Conservation (phyloP, 192 early-diverging fungal genomes). For the Coemansia sp. region DNA sequence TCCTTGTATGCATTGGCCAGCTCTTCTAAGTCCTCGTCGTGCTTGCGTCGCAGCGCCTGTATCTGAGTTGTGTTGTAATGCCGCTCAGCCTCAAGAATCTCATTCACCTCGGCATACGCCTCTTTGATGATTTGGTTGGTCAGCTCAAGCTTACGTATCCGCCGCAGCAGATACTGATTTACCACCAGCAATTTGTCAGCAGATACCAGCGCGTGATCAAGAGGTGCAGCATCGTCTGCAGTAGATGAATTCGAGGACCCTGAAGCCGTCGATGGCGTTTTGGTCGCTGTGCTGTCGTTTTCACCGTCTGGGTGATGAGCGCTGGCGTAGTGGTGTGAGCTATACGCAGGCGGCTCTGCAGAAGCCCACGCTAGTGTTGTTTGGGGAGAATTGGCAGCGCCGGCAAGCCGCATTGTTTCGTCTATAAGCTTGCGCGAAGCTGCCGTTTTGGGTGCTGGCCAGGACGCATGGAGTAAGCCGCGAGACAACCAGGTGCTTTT, state of each 20-base stretch:
- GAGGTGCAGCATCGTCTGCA: slow-evolving; percentile 8
- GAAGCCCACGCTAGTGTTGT: not conserved
- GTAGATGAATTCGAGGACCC: slow-evolving; percentile 1
- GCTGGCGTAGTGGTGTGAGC: not conserved
- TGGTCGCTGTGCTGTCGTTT: slow-evolving; percentile 12
- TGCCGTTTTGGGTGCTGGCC: not conserved
- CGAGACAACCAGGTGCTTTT: not conserved
- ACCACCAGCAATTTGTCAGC: slow-evolving; percentile 12
- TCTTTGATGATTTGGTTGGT: slow-evolving; percentile 50
- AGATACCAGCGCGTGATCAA: slow-evolving; percentile 5
- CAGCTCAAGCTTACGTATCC: slow-evolving; percentile 53
- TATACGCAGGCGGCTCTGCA: not conserved
- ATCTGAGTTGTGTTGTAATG: slow-evolving; percentile 37
- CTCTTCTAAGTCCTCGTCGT: slow-evolving; percentile 38
- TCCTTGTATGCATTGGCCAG: slow-evolving; percentile 31
- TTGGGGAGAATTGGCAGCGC: not conserved
- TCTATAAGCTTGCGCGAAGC: slow-evolving; percentile 12
- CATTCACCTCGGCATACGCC: slow-evolving; percentile 48
- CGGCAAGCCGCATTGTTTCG: slow-evolving; percentile 15
- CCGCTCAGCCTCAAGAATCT: slow-evolving; percentile 46
- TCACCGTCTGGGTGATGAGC: not conserved
- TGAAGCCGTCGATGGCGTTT: slow-evolving; percentile 3
- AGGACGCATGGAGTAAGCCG: not conserved
- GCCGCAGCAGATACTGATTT: slow-evolving; percentile 40
- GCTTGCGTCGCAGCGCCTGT: slow-evolving; percentile 27